phyloP scores from a whole-genome alignment of 164 flowering plant genomes.

The Piper betle region DNA sequence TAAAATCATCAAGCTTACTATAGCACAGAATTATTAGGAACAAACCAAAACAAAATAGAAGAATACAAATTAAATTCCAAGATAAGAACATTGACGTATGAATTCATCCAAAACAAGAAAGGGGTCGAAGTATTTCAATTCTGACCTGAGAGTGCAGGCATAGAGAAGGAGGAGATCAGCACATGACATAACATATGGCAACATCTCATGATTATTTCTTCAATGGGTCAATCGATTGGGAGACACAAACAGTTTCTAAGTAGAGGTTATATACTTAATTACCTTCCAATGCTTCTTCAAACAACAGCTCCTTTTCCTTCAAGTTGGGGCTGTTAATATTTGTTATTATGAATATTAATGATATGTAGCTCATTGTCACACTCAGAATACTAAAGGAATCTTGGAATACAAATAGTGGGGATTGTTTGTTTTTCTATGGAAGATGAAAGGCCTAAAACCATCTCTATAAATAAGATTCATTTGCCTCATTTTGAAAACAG shows the following conservation, averaged over 20 bases:
- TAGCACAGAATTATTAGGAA: too few species aligned
- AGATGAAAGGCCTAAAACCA: too few species aligned
- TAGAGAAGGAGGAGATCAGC: not conserved
- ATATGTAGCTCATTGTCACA: too few species aligned
- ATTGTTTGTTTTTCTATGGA: too few species aligned
- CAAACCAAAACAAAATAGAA: not conserved
- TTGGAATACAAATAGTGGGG: too few species aligned
- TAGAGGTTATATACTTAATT: not conserved
- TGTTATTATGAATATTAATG: too few species aligned
- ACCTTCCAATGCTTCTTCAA: constrained; percentile 77
- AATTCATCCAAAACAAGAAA: constrained; percentile 81
- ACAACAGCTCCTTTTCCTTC: constrained; percentile 66
- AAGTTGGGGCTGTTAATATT: constrained; percentile 41
- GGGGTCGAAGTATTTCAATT: constrained; percentile 71
- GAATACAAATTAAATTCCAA: not conserved
- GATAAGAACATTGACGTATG: constrained; percentile 35
- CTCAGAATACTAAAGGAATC: too few species aligned
- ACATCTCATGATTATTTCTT: not conserved
- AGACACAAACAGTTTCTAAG: not conserved
- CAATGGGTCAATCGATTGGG: not conserved
- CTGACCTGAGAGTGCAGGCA: constrained; percentile 41
- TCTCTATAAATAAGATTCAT: too few species aligned
- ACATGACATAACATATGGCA: too few species aligned
- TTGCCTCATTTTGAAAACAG: too few species aligned
- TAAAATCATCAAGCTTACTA: too few species aligned